Evolutionary conservation across 768 basidiomycete genomes (phyloP).

Genomic region (Rhizopogon vinicolor): DNA sequence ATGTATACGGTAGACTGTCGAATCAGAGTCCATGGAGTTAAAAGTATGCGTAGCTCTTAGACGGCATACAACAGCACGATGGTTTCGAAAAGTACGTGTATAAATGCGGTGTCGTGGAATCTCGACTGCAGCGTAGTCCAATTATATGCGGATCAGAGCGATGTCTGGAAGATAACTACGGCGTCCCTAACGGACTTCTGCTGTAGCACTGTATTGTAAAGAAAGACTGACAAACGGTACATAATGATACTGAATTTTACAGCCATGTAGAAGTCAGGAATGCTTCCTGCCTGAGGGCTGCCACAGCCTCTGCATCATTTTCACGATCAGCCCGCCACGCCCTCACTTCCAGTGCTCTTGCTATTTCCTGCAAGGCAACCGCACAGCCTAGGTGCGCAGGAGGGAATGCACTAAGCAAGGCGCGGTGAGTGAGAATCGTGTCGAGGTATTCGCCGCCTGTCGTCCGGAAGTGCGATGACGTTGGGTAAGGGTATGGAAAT

Average conservation of each 20-base stretch:
- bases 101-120: too few species aligned
- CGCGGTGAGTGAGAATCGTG: constrained; percentile 73
- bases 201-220: not conserved
- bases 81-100: too few species aligned
- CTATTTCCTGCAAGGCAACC: constrained; percentile 60
- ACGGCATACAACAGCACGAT: too few species aligned
- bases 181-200: not conserved
- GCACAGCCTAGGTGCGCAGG: constrained; percentile 62
- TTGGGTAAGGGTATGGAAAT: constrained; percentile 27
- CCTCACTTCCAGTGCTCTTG: constrained; percentile 55
- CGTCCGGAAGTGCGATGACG: constrained; percentile 35
- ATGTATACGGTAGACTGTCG: too few species aligned
- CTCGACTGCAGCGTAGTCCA: too few species aligned
- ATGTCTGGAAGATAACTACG: not conserved
- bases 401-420: constrained; percentile 59
- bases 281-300: constrained; percentile 67
- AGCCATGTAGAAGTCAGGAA: constrained; percentile 39
- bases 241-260: not conserved
- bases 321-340: constrained; percentile 71
- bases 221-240: not conserved
- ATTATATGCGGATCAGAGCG: too few species aligned
- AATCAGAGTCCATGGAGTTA: too few species aligned
- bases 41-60: too few species aligned
- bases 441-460: constrained; percentile 77
- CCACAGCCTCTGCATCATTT: constrained; percentile 64